Evolutionary conservation across 148 eudicot genomes (phyloP).

Genomic region (Cornus controversa): DNA sequence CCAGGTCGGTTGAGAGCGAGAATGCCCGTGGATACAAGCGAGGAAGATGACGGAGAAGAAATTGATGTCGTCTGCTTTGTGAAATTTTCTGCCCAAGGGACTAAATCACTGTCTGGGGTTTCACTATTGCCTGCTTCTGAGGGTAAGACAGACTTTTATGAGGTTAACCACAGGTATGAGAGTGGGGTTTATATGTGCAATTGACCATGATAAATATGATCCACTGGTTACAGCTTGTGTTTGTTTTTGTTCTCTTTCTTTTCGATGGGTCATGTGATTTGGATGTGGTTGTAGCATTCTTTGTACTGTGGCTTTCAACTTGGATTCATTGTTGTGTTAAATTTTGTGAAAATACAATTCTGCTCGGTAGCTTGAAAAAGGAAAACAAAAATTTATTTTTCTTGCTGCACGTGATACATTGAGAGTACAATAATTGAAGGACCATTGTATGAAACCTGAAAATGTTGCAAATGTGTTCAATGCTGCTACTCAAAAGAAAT

Average conservation of each 20-base stretch:
- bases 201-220: slow-evolving; percentile 30
- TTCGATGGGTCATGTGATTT: slow-evolving; percentile 31
- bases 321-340: slow-evolving; percentile 6
- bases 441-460: neutral
- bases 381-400: neutral
- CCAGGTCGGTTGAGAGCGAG: slow-evolving; percentile 84
- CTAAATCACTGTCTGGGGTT: slow-evolving; percentile 72
- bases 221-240: slow-evolving; percentile 10
- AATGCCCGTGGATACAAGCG: slow-evolving; percentile 75
- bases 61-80: slow-evolving; percentile 75
- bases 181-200: slow-evolving; percentile 76
- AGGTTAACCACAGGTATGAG: slow-evolving; percentile 73
- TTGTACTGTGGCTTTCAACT: slow-evolving; percentile 17
- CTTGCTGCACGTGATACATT: slow-evolving; percentile 4
- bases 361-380: neutral
- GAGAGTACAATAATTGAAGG: neutral
- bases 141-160: slow-evolving; percentile 71
- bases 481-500: neutral
- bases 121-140: slow-evolving; percentile 81
- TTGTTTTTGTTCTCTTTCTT: slow-evolving; percentile 21
- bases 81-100: slow-evolving; percentile 64
- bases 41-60: slow-evolving; percentile 75
- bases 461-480: neutral
- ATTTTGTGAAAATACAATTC: neutral
- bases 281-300: slow-evolving; percentile 33